Evolutionary conservation across 192 early-diverging fungal species (phyloP).

Genomic region (Coemansia sp.): DNA sequence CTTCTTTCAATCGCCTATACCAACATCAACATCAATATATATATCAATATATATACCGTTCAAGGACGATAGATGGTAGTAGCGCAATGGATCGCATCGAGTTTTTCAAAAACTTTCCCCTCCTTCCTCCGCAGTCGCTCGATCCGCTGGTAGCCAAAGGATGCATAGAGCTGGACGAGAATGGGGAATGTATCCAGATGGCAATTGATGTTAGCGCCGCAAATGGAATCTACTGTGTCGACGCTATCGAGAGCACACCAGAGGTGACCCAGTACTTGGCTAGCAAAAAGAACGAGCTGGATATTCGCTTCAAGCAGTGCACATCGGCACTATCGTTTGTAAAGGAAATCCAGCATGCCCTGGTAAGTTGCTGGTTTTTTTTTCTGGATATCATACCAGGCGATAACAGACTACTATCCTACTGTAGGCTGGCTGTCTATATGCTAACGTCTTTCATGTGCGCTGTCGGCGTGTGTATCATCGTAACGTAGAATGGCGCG

Average conservation of each 20-base stretch:
- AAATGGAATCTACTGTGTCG: constrained; percentile 24
- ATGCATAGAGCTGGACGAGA: constrained; percentile 29
- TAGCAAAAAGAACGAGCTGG: constrained; percentile 18
- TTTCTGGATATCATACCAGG: too few species aligned
- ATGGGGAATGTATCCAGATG: constrained; percentile 18
- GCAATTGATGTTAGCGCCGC: constrained; percentile 18
- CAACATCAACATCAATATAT: too few species aligned
- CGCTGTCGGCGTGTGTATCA: background rate
- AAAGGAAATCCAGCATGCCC: constrained; percentile 32
- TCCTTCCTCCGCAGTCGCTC: constrained; percentile 33
- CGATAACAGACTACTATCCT: too few species aligned
- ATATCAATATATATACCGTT: background rate
- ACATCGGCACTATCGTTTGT: constrained; percentile 43
- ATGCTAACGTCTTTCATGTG: background rate
- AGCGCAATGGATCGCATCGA: constrained; percentile 40
- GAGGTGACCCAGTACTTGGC: constrained; percentile 19
- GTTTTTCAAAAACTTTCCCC: constrained; percentile 43
- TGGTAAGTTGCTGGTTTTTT: constrained; percentile 26
- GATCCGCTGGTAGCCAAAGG: constrained; percentile 39
- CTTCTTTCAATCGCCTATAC: background rate
- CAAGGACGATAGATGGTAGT: background rate
- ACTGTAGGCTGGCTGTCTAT: background rate
- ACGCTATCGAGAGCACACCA: constrained; percentile 30
- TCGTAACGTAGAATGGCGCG: background rate
- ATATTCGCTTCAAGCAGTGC: constrained; percentile 41